Percentiles rank a stretch among this genome's conserved stretches.
phyloP scores from a whole-genome alignment of 2,329 filamentous ascomycete genomes.

The Tolypocladium inflatum region DNA sequence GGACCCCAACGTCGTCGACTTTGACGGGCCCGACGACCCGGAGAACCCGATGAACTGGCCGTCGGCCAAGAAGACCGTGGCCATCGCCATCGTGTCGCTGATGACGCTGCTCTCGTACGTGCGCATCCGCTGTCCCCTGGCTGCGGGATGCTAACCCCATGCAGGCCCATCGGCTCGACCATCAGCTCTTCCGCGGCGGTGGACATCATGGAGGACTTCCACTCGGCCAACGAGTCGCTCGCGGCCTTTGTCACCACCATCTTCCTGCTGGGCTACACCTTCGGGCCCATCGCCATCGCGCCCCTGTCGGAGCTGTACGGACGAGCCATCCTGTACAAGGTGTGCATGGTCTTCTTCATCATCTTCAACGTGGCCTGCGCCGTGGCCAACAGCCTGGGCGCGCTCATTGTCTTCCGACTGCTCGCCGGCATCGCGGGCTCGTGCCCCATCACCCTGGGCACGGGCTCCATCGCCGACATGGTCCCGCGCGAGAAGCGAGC shows the following conservation, averaged over 20 bases:
- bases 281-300: constrained; percentile 55
- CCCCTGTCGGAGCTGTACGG: constrained; percentile 55
- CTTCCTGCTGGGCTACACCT: constrained; percentile 38
- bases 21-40: background rate
- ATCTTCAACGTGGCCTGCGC: constrained; percentile 33
- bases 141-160: background rate
- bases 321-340: constrained; percentile 27
- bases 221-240: constrained; percentile 24
- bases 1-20: background rate
- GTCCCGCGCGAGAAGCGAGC: constrained; percentile 50
- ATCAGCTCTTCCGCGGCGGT: background rate
- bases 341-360: constrained; percentile 42
- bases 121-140: background rate
- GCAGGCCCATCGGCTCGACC: background rate
- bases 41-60: background rate
- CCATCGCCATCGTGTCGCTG: background rate
- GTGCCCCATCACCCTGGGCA: constrained; percentile 57
- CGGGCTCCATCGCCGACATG: constrained; percentile 56
- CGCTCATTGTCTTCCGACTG: constrained; percentile 53
- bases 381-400: constrained; percentile 53
- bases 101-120: background rate
- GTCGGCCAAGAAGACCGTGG: background rate
- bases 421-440: constrained; percentile 50
- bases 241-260: constrained; percentile 34
- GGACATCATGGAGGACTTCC: constrained; percentile 21